phyloP scores from a whole-genome alignment of 176 grass and related monocot species.

The Oryza rufipogon region DNA sequence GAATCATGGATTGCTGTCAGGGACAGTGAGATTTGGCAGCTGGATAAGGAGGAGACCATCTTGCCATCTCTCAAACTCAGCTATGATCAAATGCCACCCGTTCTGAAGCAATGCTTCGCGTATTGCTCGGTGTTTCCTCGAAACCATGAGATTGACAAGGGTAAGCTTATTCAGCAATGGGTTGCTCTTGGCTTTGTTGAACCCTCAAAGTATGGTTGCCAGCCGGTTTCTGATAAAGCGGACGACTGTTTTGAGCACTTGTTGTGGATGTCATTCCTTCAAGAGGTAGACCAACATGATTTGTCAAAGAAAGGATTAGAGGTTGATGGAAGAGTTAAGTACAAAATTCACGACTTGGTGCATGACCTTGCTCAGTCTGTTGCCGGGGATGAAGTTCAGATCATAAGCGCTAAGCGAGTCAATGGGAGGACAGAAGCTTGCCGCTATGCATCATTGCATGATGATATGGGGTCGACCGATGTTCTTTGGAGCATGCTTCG shows the following conservation, averaged over 20 bases:
- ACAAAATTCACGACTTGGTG: slow-evolving; percentile 67
- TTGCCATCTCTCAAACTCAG: slow-evolving; percentile 56
- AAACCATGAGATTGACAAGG: slow-evolving; percentile 54
- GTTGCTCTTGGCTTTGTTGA: slow-evolving; percentile 63
- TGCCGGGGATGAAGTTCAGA: slow-evolving; percentile 57
- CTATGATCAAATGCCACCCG: no score
- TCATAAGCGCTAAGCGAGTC: slow-evolving; percentile 18
- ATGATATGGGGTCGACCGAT: no score
- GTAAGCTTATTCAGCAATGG: slow-evolving; percentile 66
- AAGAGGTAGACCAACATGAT: slow-evolving; percentile 50
- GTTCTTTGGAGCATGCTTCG: no score
- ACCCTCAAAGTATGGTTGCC: slow-evolving; percentile 4
- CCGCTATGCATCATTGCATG: no score
- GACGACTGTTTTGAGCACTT: slow-evolving; percentile 61
- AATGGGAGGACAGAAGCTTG: background rate
- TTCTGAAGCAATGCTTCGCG: slow-evolving; percentile 66
- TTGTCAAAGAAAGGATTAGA: slow-evolving; percentile 37
- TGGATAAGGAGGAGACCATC: slow-evolving; percentile 41
- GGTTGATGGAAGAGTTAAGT: slow-evolving; percentile 44
- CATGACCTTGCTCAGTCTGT: slow-evolving; percentile 67
- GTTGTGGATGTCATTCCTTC: slow-evolving; percentile 63
- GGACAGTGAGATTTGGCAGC: slow-evolving; percentile 58
- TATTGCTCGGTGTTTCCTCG: slow-evolving; percentile 70
- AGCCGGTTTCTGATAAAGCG: slow-evolving; percentile 39
- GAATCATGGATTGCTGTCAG: slow-evolving; percentile 54